A percentile compares a stretch with the other conserved stretches of the same genome.
phyloP scores from a whole-genome alignment of 2,329 filamentous ascomycete species.

The Cryphonectria nitschkei region DNA sequence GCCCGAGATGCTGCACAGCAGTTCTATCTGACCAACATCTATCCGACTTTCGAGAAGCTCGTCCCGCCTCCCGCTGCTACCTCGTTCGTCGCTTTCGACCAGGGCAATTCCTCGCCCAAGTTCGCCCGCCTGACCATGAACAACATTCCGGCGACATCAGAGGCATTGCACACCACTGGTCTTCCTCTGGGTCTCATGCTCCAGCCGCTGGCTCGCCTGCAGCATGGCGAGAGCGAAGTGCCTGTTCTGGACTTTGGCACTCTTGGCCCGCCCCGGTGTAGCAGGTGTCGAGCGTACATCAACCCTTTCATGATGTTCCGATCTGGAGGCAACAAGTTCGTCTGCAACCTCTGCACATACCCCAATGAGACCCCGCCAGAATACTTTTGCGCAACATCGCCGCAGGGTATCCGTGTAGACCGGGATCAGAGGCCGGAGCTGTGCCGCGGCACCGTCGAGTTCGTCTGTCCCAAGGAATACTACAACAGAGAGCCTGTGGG shows the following conservation, averaged over 20 bases:
- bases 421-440: conserved; percentile 88
- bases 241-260: conserved; percentile 97
- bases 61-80: conserved; percentile 85
- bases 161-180: conserved; percentile 78
- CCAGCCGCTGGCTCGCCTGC: conserved; percentile 82
- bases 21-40: conserved; percentile 84
- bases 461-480: conserved; percentile 96
- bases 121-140: conserved; percentile 90
- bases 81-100: conserved; percentile 91
- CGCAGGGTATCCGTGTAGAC: conserved; percentile 84
- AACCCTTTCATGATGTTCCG: conserved; percentile 99
- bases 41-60: conserved; percentile 94
- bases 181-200: conserved; percentile 86
- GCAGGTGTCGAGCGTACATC: conserved; percentile 92
- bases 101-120: conserved; percentile 95
- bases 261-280: conserved; percentile 83
- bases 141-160: conserved; percentile 82
- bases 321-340: conserved; percentile 91
- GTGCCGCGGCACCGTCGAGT: conserved; percentile 90
- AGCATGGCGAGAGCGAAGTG: conserved; percentile 83
- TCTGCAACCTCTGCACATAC: conserved; percentile 97
- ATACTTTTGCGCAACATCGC: conserved; percentile 91
- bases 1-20: conserved; percentile 82
- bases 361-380: conserved; percentile 91
- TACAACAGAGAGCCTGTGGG: conserved; percentile 94